Evolutionary conservation across 1,284 basidiomycete genomes (phyloP).

Genomic region (Cryptococcus deneoformans): DNA sequence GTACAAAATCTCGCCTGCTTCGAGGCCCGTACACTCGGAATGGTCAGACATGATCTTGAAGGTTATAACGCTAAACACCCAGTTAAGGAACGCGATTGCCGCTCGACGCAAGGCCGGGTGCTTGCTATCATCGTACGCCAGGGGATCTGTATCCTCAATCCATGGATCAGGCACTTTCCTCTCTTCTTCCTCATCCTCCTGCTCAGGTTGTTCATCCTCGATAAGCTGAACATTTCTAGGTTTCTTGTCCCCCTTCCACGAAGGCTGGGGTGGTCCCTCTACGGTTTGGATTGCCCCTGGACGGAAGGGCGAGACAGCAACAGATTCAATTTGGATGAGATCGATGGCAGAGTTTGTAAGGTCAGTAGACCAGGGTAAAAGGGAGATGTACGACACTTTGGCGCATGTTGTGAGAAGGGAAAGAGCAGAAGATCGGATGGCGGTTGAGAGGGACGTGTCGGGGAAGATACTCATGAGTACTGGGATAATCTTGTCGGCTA

Average conservation of each 20-base stretch:
- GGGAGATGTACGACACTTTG: slow-evolving; percentile 60
- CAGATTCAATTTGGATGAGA: slow-evolving; percentile 70
- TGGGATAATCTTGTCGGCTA: slow-evolving; percentile 71
- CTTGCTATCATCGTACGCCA: slow-evolving; percentile 57
- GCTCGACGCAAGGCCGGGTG: slow-evolving; percentile 76
- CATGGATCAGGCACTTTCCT: slow-evolving; percentile 10
- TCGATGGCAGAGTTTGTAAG: slow-evolving; percentile 68
- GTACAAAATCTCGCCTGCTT: neutral
- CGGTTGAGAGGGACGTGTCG: slow-evolving; percentile 60
- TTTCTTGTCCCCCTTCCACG: slow-evolving; percentile 1
- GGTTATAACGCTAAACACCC: slow-evolving; percentile 47
- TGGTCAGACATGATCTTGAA: slow-evolving; percentile 2
- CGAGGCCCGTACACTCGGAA: neutral
- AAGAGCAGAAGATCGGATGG: slow-evolving; percentile 75
- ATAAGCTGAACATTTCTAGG: slow-evolving; percentile 9
- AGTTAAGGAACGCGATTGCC: slow-evolving; percentile 71
- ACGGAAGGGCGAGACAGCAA: slow-evolving; percentile 34
- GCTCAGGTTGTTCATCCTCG: slow-evolving; percentile 9
- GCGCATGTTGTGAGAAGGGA: slow-evolving; percentile 74
- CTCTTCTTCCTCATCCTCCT: slow-evolving; percentile 11
- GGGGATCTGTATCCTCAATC: slow-evolving; percentile 58
- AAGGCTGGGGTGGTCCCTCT: neutral
- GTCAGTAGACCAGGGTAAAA: slow-evolving; percentile 63
- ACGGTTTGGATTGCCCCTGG: slow-evolving; percentile 1
- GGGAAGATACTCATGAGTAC: slow-evolving; percentile 63